Percentiles rank a stretch among this genome's conserved stretches.
These are phyloP conservation scores for Saccharomyces eubayanus DNA, from an alignment of 805 yeast species.

Conservation along the genomic window DNA sequence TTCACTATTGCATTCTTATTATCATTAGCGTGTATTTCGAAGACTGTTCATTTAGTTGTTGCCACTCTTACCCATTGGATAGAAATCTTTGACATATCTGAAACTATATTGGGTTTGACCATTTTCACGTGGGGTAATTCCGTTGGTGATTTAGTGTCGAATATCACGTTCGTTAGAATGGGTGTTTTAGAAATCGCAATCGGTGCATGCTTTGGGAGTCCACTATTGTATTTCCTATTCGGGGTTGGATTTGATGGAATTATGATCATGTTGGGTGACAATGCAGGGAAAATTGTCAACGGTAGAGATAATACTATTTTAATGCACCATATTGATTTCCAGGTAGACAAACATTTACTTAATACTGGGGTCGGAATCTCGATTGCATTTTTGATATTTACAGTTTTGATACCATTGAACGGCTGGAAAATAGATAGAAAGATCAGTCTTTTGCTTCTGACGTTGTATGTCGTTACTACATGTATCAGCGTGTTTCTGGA, in stretches of 20 bases:
- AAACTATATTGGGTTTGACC: constrained; percentile 78
- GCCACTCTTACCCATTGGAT: constrained; percentile 54
- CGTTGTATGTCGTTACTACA: constrained; percentile 15
- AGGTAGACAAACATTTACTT: constrained; percentile 33
- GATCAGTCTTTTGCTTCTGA: constrained; percentile 31
- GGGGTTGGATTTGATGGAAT: constrained; percentile 77
- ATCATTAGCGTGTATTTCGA: constrained; percentile 61
- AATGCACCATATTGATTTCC: constrained; percentile 26
- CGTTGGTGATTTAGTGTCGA: constrained; percentile 80
- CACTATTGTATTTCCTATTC: constrained; percentile 64
- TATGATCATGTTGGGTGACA: constrained; percentile 27
- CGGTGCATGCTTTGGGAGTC: constrained; percentile 95
- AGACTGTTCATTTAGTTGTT: constrained; percentile 39
- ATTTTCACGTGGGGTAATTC: constrained; percentile 90
- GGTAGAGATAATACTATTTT: constrained; percentile 5
- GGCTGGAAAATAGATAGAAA: constrained; percentile 38
- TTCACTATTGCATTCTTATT: constrained; percentile 54
- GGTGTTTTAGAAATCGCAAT: constrained; percentile 86
- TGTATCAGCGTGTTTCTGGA: constrained; percentile 17
- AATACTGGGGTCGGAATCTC: constrained; percentile 36
- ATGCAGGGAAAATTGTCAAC: not conserved
- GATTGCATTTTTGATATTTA: constrained; percentile 33
- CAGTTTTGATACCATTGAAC: constrained; percentile 37
- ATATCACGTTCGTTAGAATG: constrained; percentile 66
- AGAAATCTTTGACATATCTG: constrained; percentile 51